Base-by-base conservation (phyloP, 495 filamentous ascomycete species). In the Oidiodendron maius region DNA sequence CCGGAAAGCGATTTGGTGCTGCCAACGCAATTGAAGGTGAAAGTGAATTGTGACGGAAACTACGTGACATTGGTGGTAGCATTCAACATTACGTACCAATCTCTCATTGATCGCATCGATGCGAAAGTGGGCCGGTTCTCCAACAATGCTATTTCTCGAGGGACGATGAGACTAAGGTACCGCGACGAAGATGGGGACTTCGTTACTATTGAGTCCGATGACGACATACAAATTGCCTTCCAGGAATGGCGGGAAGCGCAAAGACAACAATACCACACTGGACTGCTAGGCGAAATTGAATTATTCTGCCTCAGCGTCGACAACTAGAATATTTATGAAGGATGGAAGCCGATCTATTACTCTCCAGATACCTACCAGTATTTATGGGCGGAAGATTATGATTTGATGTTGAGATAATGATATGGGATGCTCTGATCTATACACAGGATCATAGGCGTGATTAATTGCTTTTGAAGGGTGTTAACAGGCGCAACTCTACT, bases 51-150 rank as follows among this genome's bases (percentile, higher is more conserved):
- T 58, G 81, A 80, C 42, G 79, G 80, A 15, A 82, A 78, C 49
- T 91, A 94, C 56, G 83, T 96, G 47, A 96, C 90, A 0, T 74
- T 98, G 10, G 91, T 98, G 25, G 93, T 94, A 36, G 82, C 87
- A 17, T 91, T 84, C 69, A 93, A 89, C 58, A 98, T 97, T 58
- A 79, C 86, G 38, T 96, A 94, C 67, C 86, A 90, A 40, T 90
- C 87, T 23, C 73, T 98, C 18, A 87, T 89, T 40, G 91, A 97
- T 59, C 89, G 93, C n/a, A 96, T 98, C 59, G 94, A 97, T 64
- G 86, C 86, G 18, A 97, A 97, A 65, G 77, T 98, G 55, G 83
- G 82, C 32, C 78, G 89, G 37, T 84, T 87, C 52, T 91, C 89
- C 8, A 83, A 76, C 55, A 82, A 83, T 53, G 87, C 85, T 13